These are phyloP conservation scores for Pulveroboletus ravenelii DNA, from an alignment of 768 basidiomycete species.

Conservation along the genomic window DNA sequence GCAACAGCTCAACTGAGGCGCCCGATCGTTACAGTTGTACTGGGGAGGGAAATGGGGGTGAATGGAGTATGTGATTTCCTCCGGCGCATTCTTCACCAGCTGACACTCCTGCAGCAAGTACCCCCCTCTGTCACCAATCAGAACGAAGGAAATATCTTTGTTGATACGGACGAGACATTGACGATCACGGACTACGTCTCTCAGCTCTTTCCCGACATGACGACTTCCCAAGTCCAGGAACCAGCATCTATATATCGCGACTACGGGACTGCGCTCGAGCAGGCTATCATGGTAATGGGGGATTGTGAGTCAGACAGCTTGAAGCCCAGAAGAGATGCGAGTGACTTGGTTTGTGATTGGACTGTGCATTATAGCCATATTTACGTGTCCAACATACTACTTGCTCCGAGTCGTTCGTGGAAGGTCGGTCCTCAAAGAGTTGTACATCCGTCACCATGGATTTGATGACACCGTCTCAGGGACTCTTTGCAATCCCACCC, in stretches of 20 bases:
- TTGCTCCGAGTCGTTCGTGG: slow-evolving; percentile 26
- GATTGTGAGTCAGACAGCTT: too few relatives aligned
- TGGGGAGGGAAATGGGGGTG: slow-evolving; percentile 10
- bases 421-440: slow-evolving; percentile 27
- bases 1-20: too few relatives aligned
- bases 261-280: slow-evolving; percentile 26
- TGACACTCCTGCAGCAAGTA: slow-evolving; percentile 20
- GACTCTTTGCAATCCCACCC: slow-evolving; percentile 30
- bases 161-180: slow-evolving; percentile 20
- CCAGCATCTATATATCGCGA: slow-evolving; percentile 28
- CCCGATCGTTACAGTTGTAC: too few relatives aligned
- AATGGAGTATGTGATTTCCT: slow-evolving; percentile 36
- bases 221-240: slow-evolving; percentile 18
- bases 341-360: too few relatives aligned
- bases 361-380: too few relatives aligned
- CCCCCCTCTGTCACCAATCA: slow-evolving; percentile 25
- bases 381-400: slow-evolving; percentile 35
- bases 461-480: slow-evolving; percentile 12
- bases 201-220: slow-evolving; percentile 40
- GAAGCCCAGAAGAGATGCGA: too few relatives aligned
- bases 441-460: slow-evolving; percentile 6
- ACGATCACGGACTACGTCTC: slow-evolving; percentile 18
- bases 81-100: not conserved
- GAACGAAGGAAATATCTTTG: slow-evolving; percentile 31
- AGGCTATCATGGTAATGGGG: too few relatives aligned